phyloP scores from a whole-genome alignment of 371 early-diverging fungal species.

The Apophysomyces trapeziformis region DNA sequence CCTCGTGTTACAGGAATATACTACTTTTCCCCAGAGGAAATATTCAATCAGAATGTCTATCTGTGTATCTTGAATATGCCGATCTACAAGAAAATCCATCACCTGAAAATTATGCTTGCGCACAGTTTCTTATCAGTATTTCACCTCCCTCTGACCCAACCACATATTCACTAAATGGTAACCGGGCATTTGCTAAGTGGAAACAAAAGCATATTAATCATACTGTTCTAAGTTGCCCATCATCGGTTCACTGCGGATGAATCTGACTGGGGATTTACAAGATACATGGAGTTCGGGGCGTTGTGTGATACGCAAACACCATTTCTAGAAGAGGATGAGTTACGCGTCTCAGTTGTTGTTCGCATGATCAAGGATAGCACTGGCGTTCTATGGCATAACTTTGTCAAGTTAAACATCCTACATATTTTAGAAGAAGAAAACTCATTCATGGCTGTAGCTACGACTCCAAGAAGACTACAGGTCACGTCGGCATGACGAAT shows the following conservation, averaged over 20 bases:
- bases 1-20: conserved; percentile 63
- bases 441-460: conserved; percentile 52
- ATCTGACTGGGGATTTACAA: conserved; percentile 94
- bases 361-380: conserved; percentile 84
- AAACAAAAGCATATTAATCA: not conserved
- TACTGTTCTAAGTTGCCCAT: conserved; percentile 54
- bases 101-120: conserved; percentile 78
- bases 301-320: conserved; percentile 55
- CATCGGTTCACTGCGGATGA: conserved; percentile 86
- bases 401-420: conserved; percentile 65
- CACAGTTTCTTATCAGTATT: conserved; percentile 78
- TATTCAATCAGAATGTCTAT: conserved; percentile 63
- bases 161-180: conserved; percentile 59
- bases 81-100: conserved; percentile 66
- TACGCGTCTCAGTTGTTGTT: conserved; percentile 75
- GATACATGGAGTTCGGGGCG: conserved; percentile 61
- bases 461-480: conserved; percentile 88
- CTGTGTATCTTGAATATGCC: conserved; percentile 84
- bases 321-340: conserved; percentile 56
- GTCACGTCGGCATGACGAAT: conserved; percentile 94
- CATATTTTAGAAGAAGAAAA: conserved; percentile 3
- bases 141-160: conserved; percentile 74
- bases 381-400: conserved; percentile 94
- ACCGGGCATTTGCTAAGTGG: not conserved
- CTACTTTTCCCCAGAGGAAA: conserved; percentile 92